phyloP scores from a whole-genome alignment of 768 basidiomycete species.

The Phylloporus arenicola region DNA sequence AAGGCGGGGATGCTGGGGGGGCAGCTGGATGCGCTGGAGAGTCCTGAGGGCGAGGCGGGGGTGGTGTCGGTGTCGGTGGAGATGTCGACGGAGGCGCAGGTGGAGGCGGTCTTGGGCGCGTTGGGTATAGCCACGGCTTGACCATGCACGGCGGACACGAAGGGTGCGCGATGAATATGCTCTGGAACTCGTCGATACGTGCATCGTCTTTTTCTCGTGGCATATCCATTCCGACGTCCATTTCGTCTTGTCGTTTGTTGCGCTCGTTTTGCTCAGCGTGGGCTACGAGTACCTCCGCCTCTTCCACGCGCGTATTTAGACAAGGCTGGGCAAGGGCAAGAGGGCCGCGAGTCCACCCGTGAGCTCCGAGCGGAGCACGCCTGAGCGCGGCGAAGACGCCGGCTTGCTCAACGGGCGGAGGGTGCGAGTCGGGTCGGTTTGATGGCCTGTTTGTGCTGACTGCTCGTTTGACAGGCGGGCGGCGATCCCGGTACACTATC shows the following conservation, averaged over 20 bases:
- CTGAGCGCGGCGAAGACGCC: constrained; percentile 45
- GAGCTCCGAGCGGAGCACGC: constrained; percentile 36
- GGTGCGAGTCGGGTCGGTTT: constrained; percentile 22
- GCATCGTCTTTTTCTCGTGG: constrained; percentile 77
- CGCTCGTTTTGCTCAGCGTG: constrained; percentile 63
- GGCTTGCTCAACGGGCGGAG: constrained; percentile 48
- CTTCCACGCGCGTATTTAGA: constrained; percentile 54
- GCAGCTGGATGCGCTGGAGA: constrained; percentile 68
- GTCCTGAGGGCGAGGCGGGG: constrained; percentile 59
- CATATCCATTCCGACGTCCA: constrained; percentile 54
- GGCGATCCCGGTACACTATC: constrained; percentile 26
- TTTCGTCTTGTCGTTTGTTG: constrained; percentile 62
- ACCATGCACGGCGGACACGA: constrained; percentile 39
- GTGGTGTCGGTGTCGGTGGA: constrained; percentile 60
- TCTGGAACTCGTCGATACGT: constrained; percentile 82
- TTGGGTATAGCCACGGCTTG: constrained; percentile 8
- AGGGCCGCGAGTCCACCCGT: constrained; percentile 36
- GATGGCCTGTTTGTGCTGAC: constrained; percentile 29
- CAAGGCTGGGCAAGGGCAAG: constrained; percentile 42
- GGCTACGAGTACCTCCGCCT: constrained; percentile 76
- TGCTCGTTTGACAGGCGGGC: constrained; percentile 27
- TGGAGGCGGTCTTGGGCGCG: constrained; percentile 32
- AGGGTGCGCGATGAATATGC: constrained; percentile 80
- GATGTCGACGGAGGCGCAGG: constrained; percentile 52
- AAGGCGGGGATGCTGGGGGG: constrained; percentile 77